Evolutionary conservation across 108 stramenopile genomes (phyloP).

Genomic region (Nitzschia putrida): DNA sequence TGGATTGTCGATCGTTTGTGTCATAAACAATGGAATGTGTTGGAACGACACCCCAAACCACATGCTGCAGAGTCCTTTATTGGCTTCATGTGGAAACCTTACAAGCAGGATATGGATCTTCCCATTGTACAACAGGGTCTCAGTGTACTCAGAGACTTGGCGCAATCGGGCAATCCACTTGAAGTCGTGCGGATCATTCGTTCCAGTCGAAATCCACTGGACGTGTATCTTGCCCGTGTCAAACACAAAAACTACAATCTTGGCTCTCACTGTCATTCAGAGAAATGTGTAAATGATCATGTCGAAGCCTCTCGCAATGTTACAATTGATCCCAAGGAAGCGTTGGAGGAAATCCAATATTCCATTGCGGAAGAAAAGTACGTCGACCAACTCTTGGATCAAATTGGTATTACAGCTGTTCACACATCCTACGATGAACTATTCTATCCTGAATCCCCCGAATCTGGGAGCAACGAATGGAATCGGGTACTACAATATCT

Average conservation of each 20-base stretch:
- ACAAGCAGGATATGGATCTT: not conserved
- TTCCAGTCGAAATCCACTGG: not conserved
- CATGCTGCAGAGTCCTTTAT: not conserved
- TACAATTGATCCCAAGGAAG: not conserved
- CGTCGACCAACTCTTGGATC: not conserved
- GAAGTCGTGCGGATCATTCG: not conserved
- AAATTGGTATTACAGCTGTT: not conserved
- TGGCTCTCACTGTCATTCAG: not conserved
- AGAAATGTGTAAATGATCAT: slow-evolving; percentile 1
- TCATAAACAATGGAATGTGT: slow-evolving; percentile 1
- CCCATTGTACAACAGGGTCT: not conserved
- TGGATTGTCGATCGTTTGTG: slow-evolving; percentile 1
- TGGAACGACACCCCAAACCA: not conserved
- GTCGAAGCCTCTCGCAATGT: not conserved
- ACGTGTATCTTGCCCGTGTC: not conserved
- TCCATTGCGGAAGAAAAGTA: not conserved
- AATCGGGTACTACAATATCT: not conserved
- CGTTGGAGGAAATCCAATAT: not conserved
- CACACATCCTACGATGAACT: not conserved
- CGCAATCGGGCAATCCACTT: not conserved
- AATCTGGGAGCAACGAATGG: not conserved
- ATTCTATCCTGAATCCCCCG: not conserved
- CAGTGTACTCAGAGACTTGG: not conserved
- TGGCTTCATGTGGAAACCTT: not conserved
- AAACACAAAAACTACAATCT: not conserved